These are phyloP conservation scores for Rhizoctonia solani DNA, from an alignment of 1,284 basidiomycete species.

Conservation along the genomic window DNA sequence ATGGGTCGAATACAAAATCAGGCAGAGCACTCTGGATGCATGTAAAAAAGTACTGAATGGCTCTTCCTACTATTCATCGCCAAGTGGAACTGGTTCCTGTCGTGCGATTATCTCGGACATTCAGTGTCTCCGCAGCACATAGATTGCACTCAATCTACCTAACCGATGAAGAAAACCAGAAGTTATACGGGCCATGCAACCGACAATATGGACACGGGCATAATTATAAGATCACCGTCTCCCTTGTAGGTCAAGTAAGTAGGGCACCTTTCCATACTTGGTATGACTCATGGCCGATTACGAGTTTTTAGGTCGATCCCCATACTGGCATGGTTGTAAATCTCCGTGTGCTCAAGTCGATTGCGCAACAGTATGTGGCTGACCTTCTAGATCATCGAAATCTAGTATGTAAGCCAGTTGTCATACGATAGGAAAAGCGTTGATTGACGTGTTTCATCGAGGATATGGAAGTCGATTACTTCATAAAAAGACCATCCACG, in stretches of 20 bases:
- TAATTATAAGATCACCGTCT: slow-evolving; percentile 19
- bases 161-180: slow-evolving; percentile 18
- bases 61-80: slow-evolving; percentile 4
- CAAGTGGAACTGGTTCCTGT: not conserved
- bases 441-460: not conserved
- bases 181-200: slow-evolving; percentile 16
- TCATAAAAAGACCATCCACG: slow-evolving; percentile 10
- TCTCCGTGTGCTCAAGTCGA: slow-evolving; percentile 23
- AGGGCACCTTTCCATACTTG: not conserved
- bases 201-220: slow-evolving; percentile 22
- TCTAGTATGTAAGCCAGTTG: slow-evolving; percentile 13
- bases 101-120: slow-evolving; percentile 16
- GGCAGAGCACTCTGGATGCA: too few species aligned
- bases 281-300: not conserved
- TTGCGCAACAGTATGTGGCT: slow-evolving; percentile 19
- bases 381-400: slow-evolving; percentile 28
- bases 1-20: not conserved
- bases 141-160: slow-evolving; percentile 15
- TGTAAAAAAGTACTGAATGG: not conserved
- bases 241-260: slow-evolving; percentile 14
- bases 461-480: slow-evolving; percentile 16
- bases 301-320: slow-evolving; percentile 2
- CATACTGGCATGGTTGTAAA: slow-evolving; percentile 27
- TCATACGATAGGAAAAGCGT: not conserved
- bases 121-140: slow-evolving; percentile 14